Conservation (phyloP, 164 flowering plant genomes). For the Stephania cephalantha region DNA sequence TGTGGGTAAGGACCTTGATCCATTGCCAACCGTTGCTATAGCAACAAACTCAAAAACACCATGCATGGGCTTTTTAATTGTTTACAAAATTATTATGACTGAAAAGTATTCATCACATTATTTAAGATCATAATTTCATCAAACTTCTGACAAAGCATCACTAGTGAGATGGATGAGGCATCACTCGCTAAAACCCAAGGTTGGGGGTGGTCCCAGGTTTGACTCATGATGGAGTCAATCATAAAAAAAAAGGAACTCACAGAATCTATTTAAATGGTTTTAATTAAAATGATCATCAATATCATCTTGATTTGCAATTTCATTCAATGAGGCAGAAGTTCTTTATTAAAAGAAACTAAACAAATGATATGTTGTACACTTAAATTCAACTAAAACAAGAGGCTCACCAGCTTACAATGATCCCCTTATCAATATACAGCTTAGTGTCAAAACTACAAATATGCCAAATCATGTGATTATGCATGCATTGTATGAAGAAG, state of each 20-base stretch:
- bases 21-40: not conserved
- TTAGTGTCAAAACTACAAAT: not conserved
- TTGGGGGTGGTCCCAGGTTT: too few relatives aligned
- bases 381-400: not conserved
- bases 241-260: not conserved
- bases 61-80: not conserved
- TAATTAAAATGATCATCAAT: not conserved
- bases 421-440: not conserved
- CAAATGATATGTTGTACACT: too few relatives aligned
- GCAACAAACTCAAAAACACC: not conserved
- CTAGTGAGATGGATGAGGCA: too few relatives aligned
- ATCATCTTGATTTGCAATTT: not conserved
- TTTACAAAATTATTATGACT: not conserved
- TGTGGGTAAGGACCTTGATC: not conserved
- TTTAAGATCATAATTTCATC: not conserved
- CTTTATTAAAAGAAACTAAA: not conserved
- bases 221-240: too few relatives aligned
- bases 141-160: not conserved
- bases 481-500: not conserved
- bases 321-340: not conserved
- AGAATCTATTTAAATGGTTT: not conserved
- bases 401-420: not conserved
- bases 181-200: too few relatives aligned
- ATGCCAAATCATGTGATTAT: not conserved
- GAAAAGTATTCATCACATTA: not conserved